phyloP scores from a whole-genome alignment of 1,284 basidiomycete species.

The Puccinia novopanici region DNA sequence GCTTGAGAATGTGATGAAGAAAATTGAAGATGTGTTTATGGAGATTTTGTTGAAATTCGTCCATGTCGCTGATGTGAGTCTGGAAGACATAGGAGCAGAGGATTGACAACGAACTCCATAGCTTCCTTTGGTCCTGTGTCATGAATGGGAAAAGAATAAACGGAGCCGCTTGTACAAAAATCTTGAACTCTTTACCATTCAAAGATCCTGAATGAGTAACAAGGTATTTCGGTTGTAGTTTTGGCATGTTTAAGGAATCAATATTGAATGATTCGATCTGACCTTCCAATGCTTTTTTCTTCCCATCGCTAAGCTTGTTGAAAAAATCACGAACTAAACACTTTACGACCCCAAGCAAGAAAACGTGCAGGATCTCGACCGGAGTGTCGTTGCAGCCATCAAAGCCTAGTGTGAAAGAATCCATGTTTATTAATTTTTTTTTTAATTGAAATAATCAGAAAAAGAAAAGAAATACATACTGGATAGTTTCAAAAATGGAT shows the following conservation, averaged over 20 bases:
- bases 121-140: too few species aligned
- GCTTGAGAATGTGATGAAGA: too few species aligned
- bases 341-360: constrained; percentile 8
- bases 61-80: not conserved
- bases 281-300: not conserved
- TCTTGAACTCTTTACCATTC: too few species aligned
- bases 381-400: not conserved
- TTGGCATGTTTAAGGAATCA: not conserved
- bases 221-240: not conserved
- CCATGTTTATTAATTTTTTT: too few species aligned
- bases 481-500: not conserved
- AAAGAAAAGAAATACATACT: not conserved
- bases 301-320: not conserved
- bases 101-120: too few species aligned
- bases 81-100: too few species aligned
- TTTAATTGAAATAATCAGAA: not conserved
- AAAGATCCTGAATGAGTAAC: too few species aligned
- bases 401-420: constrained; percentile 3
- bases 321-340: not conserved
- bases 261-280: not conserved
- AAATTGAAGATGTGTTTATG: not conserved
- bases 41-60: not conserved
- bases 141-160: too few species aligned
- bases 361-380: constrained; percentile 12
- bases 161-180: too few species aligned